Evolutionary conservation across 2,329 filamentous ascomycete species (phyloP), one percentile per base, ranked within the genome.

Genomic region (Taxawa tesnikishii): DNA sequence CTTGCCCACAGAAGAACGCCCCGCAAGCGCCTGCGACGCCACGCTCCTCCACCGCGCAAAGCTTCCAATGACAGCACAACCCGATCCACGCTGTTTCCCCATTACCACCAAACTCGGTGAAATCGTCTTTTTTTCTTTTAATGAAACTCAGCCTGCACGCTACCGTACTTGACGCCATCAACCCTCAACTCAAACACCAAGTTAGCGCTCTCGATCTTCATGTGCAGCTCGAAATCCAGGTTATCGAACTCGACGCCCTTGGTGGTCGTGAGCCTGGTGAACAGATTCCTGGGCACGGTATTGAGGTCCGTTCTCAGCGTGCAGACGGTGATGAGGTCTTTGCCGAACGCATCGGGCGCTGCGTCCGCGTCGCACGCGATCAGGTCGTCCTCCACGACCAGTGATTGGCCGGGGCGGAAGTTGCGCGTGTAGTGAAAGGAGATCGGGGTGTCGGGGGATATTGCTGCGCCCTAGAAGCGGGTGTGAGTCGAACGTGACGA

Each of bases 401-500:
- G 34, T 7, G 25, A 81, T 54, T 87, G 82, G 0, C 79, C 77
- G 0, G 80, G 79, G 2, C 80, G 73, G 59, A 88, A 88, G 55
- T 87, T 88, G 39, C 82, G 76, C 3, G 82, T 87, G 58, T 87
- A 88, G 61, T 87, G 81, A 57, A 88, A 87, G 2, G 79, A 79
- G 37, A 87, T 78, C 0, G 82, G 81, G 1, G 71, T 67, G 1
- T 74, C 62, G n/a, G 81, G 76, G 6, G 79, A 84, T 23, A 87
- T 70, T 23, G 79, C 71, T 43, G 83, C 79, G 36, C 79, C 80
- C 75, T 81, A n/a, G n/a, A n/a, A n/a, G n/a, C n/a, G n/a, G n/a
- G n/a, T n/a, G n/a, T n/a, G n/a, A n/a, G 40, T 28, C 30, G 19
- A 6, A n/a, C 15, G 19, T 35, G n/a, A 10, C 14, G 25, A 28